Evolutionary conservation across 2,329 filamentous ascomycete genomes (phyloP), one percentile per base, ranked within the genome.

Genomic region (Sphaerulina populicola): DNA sequence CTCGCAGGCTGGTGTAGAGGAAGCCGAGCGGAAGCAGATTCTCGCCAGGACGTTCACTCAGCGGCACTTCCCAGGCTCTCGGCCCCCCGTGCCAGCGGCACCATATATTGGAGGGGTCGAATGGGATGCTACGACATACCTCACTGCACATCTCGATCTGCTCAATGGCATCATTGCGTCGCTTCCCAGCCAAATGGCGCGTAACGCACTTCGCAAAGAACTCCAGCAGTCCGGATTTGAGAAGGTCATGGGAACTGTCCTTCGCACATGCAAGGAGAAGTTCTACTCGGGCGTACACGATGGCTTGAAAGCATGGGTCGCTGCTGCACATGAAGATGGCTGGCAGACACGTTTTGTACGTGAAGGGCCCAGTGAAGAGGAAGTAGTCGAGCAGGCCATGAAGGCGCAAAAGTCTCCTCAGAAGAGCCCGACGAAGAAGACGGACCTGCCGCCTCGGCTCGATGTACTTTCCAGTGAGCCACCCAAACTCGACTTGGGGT

Each of bases 91-190:
- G 0, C 88, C 91, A 23, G 91, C 93, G 12, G 91, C 91, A 4
- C 91, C 91, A 0, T 97, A 97, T 65, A 90, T 97, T 38, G 93
- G 93, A 44, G 91, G 93, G 48, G 93, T 97, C 8, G 93, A 98
- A 70, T 97, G 93, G 93, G 93, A 97, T 66, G 93, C 93, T 2
- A 97, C 93, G 8, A 96, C 95, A 69, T 97, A 97, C 67, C 77
- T 97, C 9, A 88, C 91, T 14, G 87, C 86, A 0, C 91, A 98
- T 64, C 77, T 98, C 8, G 93, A 97, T 64, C 81, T 98, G 9
- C 72, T 97, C 62, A 98, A 97, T 64, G 91, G 88, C 29, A 81
- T 97, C 51, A 72, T 97, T 51, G 88, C 91, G 0, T 91, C 85
- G 52, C 78, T 93, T 0, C 84, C 87, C 0, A 83, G 82, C 0